These are phyloP conservation scores for Xylariomycetidae sp. DNA, from an alignment of 2,329 filamentous ascomycete genomes.

Conservation along the genomic window DNA sequence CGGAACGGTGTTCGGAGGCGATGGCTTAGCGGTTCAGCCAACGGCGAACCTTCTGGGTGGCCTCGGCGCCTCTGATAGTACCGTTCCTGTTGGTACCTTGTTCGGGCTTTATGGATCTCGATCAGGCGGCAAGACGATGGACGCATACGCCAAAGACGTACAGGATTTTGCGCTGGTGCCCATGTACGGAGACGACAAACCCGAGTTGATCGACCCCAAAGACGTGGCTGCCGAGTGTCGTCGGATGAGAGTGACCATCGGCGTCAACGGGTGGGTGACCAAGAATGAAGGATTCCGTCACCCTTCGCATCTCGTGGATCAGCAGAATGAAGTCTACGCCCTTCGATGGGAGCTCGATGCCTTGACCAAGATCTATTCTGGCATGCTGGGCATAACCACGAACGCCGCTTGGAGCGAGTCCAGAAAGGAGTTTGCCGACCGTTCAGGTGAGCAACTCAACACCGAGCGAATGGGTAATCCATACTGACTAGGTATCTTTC, in stretches of 20 bases:
- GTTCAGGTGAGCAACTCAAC: slow-evolving; percentile 36
- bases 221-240: slow-evolving; percentile 52
- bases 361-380: slow-evolving; percentile 69
- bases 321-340: slow-evolving; percentile 71
- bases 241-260: slow-evolving; percentile 74
- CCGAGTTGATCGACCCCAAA: slow-evolving; percentile 42
- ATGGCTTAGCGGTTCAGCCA: slow-evolving; percentile 66
- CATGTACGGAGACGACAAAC: slow-evolving; percentile 46
- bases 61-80: slow-evolving; percentile 73
- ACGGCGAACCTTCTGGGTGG: slow-evolving; percentile 75
- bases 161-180: slow-evolving; percentile 85
- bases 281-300: slow-evolving; percentile 64
- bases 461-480: slow-evolving; percentile 1
- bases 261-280: slow-evolving; percentile 75
- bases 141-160: slow-evolving; percentile 79
- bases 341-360: slow-evolving; percentile 78
- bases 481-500: slow-evolving; percentile 13
- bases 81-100: slow-evolving; percentile 72
- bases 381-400: slow-evolving; percentile 70
- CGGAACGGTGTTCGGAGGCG: slow-evolving; percentile 69
- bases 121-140: slow-evolving; percentile 81
- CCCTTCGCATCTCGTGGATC: slow-evolving; percentile 73
- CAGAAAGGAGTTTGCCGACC: slow-evolving; percentile 40
- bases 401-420: slow-evolving; percentile 76
- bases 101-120: slow-evolving; percentile 88